Evolutionary conservation across 441 rosid genomes (phyloP).

Genomic region (Corymbia calophylla): DNA sequence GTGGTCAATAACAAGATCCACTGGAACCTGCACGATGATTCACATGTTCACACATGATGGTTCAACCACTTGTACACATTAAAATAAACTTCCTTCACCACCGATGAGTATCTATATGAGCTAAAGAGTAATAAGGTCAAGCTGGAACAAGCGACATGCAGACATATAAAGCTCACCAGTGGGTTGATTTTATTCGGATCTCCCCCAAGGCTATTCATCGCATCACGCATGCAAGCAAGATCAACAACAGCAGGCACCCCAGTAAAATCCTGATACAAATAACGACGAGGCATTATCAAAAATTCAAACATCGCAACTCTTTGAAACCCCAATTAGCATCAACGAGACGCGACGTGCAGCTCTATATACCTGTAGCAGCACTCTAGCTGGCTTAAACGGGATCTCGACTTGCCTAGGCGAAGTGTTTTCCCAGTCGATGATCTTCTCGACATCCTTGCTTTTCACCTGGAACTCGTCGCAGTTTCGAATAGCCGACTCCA

Average conservation of each 20-base stretch:
- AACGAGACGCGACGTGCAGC: not conserved
- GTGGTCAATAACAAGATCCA: slow-evolving; percentile 77
- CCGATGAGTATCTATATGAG: not conserved
- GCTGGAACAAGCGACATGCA: not conserved
- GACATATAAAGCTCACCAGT: slow-evolving; percentile 24
- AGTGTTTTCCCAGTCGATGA: slow-evolving; percentile 60
- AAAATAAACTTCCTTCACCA: not conserved
- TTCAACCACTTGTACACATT: not conserved
- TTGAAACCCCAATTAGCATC: not conserved
- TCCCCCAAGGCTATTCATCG: slow-evolving; percentile 63
- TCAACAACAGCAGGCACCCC: slow-evolving; percentile 80
- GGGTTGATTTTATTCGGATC: slow-evolving; percentile 57
- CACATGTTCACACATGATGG: not conserved
- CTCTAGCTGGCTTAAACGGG: slow-evolving; percentile 70
- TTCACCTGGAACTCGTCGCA: slow-evolving; percentile 65
- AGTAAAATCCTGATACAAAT: slow-evolving; percentile 44
- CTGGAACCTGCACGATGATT: slow-evolving; percentile 47
- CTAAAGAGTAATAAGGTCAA: not conserved
- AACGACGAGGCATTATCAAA: not conserved
- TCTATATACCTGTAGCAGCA: slow-evolving; percentile 50
- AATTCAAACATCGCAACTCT: not conserved
- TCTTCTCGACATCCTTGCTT: slow-evolving; percentile 66
- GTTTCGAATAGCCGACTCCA: slow-evolving; percentile 67
- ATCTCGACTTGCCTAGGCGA: slow-evolving; percentile 62
- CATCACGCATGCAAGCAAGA: slow-evolving; percentile 75